phyloP scores from a whole-genome alignment of 108 stramenopile genomes.

The Nitzschia sp. region DNA sequence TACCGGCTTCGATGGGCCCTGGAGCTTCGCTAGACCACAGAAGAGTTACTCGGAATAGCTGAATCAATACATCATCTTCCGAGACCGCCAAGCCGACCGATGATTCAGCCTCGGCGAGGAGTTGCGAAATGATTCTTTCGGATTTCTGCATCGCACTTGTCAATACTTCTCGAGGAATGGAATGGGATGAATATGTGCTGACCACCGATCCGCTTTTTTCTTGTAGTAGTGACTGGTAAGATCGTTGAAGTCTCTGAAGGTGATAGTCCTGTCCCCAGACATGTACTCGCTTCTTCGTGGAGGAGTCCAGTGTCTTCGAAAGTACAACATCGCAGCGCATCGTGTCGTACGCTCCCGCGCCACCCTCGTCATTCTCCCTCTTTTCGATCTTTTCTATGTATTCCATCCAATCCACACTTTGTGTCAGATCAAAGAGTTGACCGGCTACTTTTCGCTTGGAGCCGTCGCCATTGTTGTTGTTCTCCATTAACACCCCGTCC shows the following conservation, averaged over 20 bases:
- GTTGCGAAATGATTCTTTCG: slow-evolving; percentile 1
- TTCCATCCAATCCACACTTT: slow-evolving; percentile 49
- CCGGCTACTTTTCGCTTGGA: background rate
- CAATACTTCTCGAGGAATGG: background rate
- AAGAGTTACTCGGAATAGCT: slow-evolving; percentile 32
- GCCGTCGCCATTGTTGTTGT: too few relatives aligned
- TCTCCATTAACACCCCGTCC: background rate
- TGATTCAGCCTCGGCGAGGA: slow-evolving; percentile 9
- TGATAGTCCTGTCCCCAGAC: slow-evolving; percentile 77
- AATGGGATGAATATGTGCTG: background rate
- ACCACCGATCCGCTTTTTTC: background rate
- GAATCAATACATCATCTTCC: slow-evolving; percentile 13
- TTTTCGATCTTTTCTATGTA: slow-evolving; percentile 34
- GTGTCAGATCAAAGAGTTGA: slow-evolving; percentile 27
- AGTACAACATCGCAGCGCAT: slow-evolving; percentile 41
- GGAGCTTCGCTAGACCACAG: slow-evolving; percentile 27
- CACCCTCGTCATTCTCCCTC: slow-evolving; percentile 21
- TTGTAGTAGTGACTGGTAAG: slow-evolving; percentile 14
- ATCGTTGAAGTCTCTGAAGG: slow-evolving; percentile 50
- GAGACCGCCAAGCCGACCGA: background rate
- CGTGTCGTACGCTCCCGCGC: slow-evolving; percentile 46
- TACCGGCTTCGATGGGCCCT: background rate
- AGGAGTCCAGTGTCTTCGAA: background rate
- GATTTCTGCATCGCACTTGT: slow-evolving; percentile 22
- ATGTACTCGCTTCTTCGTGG: slow-evolving; percentile 16